Base-by-base conservation (phyloP, 2,329 filamentous ascomycete genomes). In the Atkinsonella texensis region DNA sequence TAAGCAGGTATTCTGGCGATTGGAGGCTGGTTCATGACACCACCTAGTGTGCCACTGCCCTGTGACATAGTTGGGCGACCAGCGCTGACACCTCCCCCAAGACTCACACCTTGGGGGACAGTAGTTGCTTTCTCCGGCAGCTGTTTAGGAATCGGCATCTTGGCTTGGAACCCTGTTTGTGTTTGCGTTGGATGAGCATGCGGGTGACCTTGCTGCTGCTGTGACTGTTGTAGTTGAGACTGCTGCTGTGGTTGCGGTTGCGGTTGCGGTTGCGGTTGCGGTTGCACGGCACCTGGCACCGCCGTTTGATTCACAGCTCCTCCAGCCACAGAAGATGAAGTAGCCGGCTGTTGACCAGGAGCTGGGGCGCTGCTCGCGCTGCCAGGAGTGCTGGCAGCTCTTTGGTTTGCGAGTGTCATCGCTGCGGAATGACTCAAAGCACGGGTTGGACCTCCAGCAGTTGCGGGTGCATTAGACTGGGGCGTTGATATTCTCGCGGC, bases 11-110 rank as follows among this genome's bases (percentile, higher is more conserved):
- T 81, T 63, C 89, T 90, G 51, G 83, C 74, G 54, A 97, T 79
- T 2, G 88, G 87, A 0, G 93, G 90, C 62, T 95, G 89, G 49
- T 84, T 84, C 77, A 96, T 87, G 48, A 93, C 84, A 50, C 89
- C 89, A 50, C 85, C 85, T 1, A 85, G 78, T 7, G 83, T 83
- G 56, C 86, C 87, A 49, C 81, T 83, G 20, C 89, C 89, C 48
- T 85, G 85, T 17, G 82, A 83, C 62, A 93, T 79, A 0, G 91
- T 95, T n/a, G 93, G 93, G 8, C 93, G 83, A 70, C 79, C 63
- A 71, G 80, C 57, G 69, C 80, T 71, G 18, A 77, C 72, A 40
- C 77, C 83, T n/a, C 76, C 77, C 17, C 72, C 74, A 33, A 91
- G 84, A 11, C 76, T 67, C 20, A 95, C 89, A 2, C 89, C 84